phyloP scores from a whole-genome alignment of 1,284 basidiomycete genomes.

The Ceratorhiza oryzae-sativae region DNA sequence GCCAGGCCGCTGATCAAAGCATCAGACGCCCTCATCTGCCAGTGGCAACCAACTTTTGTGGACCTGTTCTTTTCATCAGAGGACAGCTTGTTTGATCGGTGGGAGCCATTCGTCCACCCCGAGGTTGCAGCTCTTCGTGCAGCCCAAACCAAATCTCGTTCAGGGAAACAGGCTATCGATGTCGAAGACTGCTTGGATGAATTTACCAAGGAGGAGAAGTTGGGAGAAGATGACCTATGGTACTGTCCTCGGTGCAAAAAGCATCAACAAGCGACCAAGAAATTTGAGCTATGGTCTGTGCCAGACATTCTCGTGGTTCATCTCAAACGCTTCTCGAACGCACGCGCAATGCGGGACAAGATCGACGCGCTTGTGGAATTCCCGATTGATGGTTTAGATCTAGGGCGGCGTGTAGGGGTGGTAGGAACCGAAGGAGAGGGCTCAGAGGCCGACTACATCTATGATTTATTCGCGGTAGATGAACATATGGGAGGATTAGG shows the following conservation, averaged over 20 bases:
- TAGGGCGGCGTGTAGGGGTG: slow-evolving; percentile 76
- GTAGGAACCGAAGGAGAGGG: slow-evolving; percentile 56
- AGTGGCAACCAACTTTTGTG: slow-evolving; percentile 81
- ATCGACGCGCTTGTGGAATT: slow-evolving; percentile 94
- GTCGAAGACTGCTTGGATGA: slow-evolving; percentile 95
- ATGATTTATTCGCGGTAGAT: slow-evolving; percentile 94
- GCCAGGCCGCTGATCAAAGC: slow-evolving; percentile 29
- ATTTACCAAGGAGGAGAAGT: slow-evolving; percentile 93
- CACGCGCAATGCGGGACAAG: slow-evolving; percentile 85
- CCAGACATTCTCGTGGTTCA: slow-evolving; percentile 98
- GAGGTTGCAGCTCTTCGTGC: slow-evolving; percentile 67
- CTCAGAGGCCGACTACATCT: slow-evolving; percentile 51
- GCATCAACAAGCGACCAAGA: slow-evolving; percentile 98
- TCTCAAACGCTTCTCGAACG: slow-evolving; percentile 96
- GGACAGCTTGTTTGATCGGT: slow-evolving; percentile 64
- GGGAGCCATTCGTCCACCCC: slow-evolving; percentile 74
- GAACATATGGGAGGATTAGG: slow-evolving; percentile 97
- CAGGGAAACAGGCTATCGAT: slow-evolving; percentile 65
- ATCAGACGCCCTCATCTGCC: slow-evolving; percentile 76
- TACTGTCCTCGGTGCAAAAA: slow-evolving; percentile 98
- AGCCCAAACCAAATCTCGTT: slow-evolving; percentile 59
- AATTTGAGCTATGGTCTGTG: slow-evolving; percentile 97
- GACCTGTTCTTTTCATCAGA: slow-evolving; percentile 73
- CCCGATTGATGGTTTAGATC: slow-evolving; percentile 87
- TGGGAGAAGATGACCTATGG: slow-evolving; percentile 97